phyloP scores from a whole-genome alignment of 129 eudicot species.

The Saussurea involucrata region DNA sequence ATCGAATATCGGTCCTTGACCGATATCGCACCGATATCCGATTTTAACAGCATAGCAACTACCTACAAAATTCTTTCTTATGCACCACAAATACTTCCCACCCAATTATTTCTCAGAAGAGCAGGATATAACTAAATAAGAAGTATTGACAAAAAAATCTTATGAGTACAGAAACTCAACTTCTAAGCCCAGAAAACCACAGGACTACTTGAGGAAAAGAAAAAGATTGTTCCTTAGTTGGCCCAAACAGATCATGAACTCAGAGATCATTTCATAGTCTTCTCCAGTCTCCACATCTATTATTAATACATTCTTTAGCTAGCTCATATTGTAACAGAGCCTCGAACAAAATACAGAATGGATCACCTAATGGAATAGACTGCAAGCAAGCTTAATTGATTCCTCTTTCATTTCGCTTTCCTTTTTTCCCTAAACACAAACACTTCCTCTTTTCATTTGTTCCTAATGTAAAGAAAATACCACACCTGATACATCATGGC shows the following conservation, averaged over 20 bases:
- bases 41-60: too few relatives aligned
- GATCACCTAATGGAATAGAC: not conserved
- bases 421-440: not conserved
- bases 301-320: not conserved
- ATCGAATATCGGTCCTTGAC: too few relatives aligned
- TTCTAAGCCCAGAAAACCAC: not conserved
- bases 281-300: conserved; percentile 2
- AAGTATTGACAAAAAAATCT: not conserved
- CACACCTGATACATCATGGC: not conserved
- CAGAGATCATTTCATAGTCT: not conserved
- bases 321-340: not conserved
- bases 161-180: conserved; percentile 1
- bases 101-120: not conserved
- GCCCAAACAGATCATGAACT: not conserved
- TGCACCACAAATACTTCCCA: not conserved
- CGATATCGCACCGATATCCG: too few relatives aligned
- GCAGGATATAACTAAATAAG: not conserved
- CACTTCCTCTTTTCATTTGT: not conserved
- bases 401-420: not conserved
- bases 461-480: not conserved
- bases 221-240: not conserved
- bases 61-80: not conserved
- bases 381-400: not conserved
- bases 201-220: not conserved
- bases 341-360: conserved; percentile 3